Evolutionary conservation across 768 basidiomycete genomes (phyloP).

Genomic region (Agaricus blazei): DNA sequence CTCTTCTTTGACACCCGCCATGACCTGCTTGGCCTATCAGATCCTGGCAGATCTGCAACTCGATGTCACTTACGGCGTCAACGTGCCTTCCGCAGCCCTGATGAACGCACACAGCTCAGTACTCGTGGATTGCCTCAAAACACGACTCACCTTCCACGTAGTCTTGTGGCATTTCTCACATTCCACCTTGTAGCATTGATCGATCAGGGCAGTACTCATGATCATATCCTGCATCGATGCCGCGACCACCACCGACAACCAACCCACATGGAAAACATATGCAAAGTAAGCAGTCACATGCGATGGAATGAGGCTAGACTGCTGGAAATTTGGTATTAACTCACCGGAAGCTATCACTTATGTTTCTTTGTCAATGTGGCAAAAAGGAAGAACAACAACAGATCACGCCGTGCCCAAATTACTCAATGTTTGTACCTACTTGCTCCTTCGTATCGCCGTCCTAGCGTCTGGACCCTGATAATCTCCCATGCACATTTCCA

Average conservation of each 20-base stretch:
- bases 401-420: too few relatives aligned
- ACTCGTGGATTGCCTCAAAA: background rate
- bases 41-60: background rate
- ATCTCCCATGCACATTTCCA: too few relatives aligned
- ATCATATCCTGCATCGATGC: background rate
- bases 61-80: slow-evolving; percentile 42
- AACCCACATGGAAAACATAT: background rate
- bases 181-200: slow-evolving; percentile 51
- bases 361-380: too few relatives aligned
- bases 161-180: slow-evolving; percentile 63
- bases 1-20: slow-evolving; percentile 41
- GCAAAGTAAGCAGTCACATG: background rate
- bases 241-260: background rate
- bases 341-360: too few relatives aligned
- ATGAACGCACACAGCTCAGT: slow-evolving; percentile 2
- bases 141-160: slow-evolving; percentile 59
- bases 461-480: too few relatives aligned
- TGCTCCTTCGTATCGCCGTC: too few relatives aligned
- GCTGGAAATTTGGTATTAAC: too few relatives aligned
- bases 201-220: slow-evolving; percentile 29
- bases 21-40: slow-evolving; percentile 27
- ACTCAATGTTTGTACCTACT: too few relatives aligned
- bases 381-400: too few relatives aligned
- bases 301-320: too few relatives aligned
- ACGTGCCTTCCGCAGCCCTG: slow-evolving; percentile 73